Evolutionary conservation across 257 asterid species (phyloP).

Genomic region (Coffea eugenioides): DNA sequence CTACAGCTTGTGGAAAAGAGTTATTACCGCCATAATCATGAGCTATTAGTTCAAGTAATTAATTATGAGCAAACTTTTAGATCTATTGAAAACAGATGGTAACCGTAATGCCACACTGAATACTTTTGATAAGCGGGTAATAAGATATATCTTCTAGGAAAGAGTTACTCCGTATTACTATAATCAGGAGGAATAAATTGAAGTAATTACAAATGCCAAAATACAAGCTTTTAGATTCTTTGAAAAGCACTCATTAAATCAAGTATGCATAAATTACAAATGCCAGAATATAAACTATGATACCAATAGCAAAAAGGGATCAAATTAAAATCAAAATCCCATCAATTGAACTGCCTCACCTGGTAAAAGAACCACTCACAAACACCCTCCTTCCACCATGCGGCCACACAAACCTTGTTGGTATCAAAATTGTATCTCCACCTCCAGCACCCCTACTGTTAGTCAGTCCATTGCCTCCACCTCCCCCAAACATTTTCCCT

Average conservation of each 20-base stretch:
- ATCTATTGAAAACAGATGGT: neutral
- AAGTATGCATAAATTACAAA: neutral
- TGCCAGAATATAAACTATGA: neutral
- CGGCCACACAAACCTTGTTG: conserved; percentile 73
- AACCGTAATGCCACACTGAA: neutral
- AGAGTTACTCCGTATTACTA: neutral
- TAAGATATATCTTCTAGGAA: neutral
- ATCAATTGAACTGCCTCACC: conserved; percentile 39
- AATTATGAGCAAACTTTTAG: neutral
- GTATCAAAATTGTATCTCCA: conserved; percentile 40
- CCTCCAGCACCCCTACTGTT: conserved; percentile 26
- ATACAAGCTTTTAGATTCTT: neutral
- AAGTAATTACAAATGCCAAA: neutral
- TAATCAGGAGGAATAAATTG: neutral
- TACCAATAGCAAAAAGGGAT: neutral
- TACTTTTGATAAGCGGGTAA: neutral
- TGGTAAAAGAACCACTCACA: conserved; percentile 66
- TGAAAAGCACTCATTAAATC: neutral
- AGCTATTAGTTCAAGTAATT: neutral
- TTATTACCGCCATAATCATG: neutral
- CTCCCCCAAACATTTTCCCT: conserved; percentile 47
- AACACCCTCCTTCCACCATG: conserved; percentile 66
- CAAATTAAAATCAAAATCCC: conserved; percentile 15
- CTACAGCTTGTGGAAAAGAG: neutral
- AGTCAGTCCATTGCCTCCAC: conserved; percentile 37